Percentiles rank a stretch among this genome's conserved stretches.
These are phyloP conservation scores for Trichophyton verrucosum DNA, from an alignment of 2,329 filamentous ascomycete species.

Conservation along the genomic window DNA sequence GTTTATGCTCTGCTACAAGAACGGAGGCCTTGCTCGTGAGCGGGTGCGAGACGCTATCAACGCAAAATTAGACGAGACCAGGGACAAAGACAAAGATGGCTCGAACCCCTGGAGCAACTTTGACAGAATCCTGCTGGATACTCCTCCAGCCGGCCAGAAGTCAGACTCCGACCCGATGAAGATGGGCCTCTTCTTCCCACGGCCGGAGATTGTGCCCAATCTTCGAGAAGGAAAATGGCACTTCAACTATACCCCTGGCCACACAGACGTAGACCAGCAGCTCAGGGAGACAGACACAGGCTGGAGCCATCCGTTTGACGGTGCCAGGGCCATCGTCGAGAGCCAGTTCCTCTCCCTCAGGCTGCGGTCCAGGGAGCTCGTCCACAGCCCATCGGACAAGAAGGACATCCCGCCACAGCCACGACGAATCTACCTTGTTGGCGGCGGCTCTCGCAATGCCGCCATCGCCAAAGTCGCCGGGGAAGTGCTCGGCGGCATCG, in stretches of 20 bases:
- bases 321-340: constrained; percentile 79
- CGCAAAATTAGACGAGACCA: constrained; percentile 32
- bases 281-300: constrained; percentile 42
- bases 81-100: constrained; percentile 29
- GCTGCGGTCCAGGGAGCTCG: constrained; percentile 67
- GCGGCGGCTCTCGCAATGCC: constrained; percentile 78
- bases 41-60: constrained; percentile 74
- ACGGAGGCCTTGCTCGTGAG: constrained; percentile 86
- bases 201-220: constrained; percentile 92
- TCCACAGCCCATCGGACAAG: constrained; percentile 40
- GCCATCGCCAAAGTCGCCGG: constrained; percentile 78
- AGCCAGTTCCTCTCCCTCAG: constrained; percentile 89
- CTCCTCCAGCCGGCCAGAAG: constrained; percentile 56
- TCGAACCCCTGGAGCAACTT: constrained; percentile 62
- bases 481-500: constrained; percentile 74
- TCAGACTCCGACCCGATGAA: constrained; percentile 51
- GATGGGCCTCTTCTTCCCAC: constrained; percentile 86
- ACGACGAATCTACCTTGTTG: constrained; percentile 82
- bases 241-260: constrained; percentile 44
- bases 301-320: constrained; percentile 51
- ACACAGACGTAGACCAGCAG: constrained; percentile 18
- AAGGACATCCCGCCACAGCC: constrained; percentile 63
- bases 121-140: constrained; percentile 58
- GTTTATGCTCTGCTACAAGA: constrained; percentile 99
- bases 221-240: constrained; percentile 77